These are phyloP conservation scores for Tremellales sp. DNA, from an alignment of 1,284 basidiomycete species.

Conservation along the genomic window DNA sequence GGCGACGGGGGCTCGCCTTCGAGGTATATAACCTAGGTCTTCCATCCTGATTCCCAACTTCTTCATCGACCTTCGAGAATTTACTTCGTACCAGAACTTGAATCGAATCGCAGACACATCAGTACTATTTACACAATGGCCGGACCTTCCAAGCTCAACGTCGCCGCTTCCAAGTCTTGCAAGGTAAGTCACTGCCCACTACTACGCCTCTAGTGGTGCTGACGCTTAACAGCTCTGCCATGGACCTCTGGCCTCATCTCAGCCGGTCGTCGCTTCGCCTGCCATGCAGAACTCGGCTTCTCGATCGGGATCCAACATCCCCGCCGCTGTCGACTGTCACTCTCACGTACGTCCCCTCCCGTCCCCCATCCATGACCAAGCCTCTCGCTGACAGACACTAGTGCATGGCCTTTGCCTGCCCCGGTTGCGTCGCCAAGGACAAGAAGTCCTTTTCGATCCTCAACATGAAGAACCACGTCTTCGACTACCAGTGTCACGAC, in stretches of 20 bases:
- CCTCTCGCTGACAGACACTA: constrained; percentile 1
- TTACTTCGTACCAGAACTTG: neutral
- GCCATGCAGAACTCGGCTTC: constrained; percentile 1
- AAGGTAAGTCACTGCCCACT: constrained; percentile 14
- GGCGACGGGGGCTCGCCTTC: too few species aligned
- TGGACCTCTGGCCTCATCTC: constrained; percentile 11
- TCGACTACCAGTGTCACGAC: constrained; percentile 18
- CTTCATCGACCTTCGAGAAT: neutral
- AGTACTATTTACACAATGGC: constrained; percentile 6
- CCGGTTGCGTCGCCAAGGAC: constrained; percentile 13
- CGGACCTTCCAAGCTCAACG: neutral
- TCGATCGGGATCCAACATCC: neutral
- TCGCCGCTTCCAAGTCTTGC: constrained; percentile 4
- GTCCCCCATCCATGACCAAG: neutral
- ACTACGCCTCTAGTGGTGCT: too few species aligned
- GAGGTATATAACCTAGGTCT: neutral
- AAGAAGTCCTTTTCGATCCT: constrained; percentile 12
- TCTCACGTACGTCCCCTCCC: constrained; percentile 9
- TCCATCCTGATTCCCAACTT: neutral
- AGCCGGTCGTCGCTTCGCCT: constrained; percentile 4
- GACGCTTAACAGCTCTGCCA: constrained; percentile 22
- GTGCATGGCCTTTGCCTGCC: constrained; percentile 24
- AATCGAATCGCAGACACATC: too few species aligned
- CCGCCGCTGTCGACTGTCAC: constrained; percentile 13
- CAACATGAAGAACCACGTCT: constrained; percentile 17